Conservation (phyloP, 306 rosid species). For the Mimosa pudica region DNA sequence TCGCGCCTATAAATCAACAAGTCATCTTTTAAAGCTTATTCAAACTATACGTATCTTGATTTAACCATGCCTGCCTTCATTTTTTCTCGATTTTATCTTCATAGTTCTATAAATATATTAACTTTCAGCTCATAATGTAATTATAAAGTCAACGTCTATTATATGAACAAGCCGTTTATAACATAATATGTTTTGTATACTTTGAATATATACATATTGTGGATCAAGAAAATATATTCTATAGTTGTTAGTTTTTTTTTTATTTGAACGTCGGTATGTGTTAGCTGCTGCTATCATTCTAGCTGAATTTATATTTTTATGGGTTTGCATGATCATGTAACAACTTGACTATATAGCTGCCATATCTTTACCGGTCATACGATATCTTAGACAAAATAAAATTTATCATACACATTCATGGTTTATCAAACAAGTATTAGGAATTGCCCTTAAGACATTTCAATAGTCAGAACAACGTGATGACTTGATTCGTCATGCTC, state of each 20-base stretch:
- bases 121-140: too few relatives aligned
- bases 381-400: background rate
- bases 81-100: background rate
- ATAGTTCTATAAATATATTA: too few relatives aligned
- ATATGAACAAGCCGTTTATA: too few relatives aligned
- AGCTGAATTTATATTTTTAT: background rate
- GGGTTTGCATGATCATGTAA: background rate
- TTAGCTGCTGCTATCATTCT: background rate
- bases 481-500: background rate
- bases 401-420: background rate
- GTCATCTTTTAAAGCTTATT: too few relatives aligned
- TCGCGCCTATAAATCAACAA: too few relatives aligned
- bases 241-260: too few relatives aligned
- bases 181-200: too few relatives aligned
- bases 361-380: slow-evolving; percentile 1
- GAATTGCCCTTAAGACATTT: background rate
- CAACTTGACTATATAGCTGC: background rate
- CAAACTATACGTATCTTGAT: too few relatives aligned
- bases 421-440: background rate
- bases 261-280: background rate
- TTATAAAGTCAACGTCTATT: too few relatives aligned
- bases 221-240: too few relatives aligned
- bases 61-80: too few relatives aligned
- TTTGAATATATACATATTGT: too few relatives aligned
- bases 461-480: background rate